These are phyloP conservation scores for Penicillium sp. DNA, from an alignment of 2,329 filamentous ascomycete genomes.

Conservation along the genomic window DNA sequence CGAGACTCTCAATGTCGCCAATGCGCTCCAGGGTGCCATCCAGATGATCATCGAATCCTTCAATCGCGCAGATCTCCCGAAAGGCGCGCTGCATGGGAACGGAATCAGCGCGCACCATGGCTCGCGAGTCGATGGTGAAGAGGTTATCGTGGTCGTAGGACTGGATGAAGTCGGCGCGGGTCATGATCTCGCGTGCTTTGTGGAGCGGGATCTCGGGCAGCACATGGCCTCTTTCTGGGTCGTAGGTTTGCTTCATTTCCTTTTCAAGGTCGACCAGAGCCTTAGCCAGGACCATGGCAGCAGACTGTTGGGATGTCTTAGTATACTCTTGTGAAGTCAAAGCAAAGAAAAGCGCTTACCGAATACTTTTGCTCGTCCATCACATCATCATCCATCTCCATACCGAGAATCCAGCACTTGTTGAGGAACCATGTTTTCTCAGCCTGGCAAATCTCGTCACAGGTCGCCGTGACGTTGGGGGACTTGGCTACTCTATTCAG, in stretches of 20 bases:
- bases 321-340: conserved; percentile 2
- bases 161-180: conserved; percentile 88
- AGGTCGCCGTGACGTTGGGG: conserved; percentile 71
- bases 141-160: conserved; percentile 89
- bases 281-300: conserved; percentile 87
- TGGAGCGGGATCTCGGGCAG: conserved; percentile 78
- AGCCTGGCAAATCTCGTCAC: conserved; percentile 64
- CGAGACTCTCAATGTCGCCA: conserved; percentile 85
- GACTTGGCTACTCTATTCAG: conserved; percentile 87
- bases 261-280: conserved; percentile 81
- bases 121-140: conserved; percentile 84
- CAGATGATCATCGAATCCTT: conserved; percentile 76
- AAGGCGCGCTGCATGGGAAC: conserved; percentile 97
- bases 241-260: conserved; percentile 58
- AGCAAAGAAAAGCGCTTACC: conserved; percentile 49
- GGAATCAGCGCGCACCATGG: conserved; percentile 83
- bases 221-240: conserved; percentile 63
- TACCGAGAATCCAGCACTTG: conserved; percentile 71
- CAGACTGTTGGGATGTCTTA: conserved; percentile 54
- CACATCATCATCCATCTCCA: conserved; percentile 88
- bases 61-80: conserved; percentile 69
- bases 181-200: conserved; percentile 87
- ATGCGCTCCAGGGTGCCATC: conserved; percentile 82
- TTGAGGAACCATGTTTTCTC: conserved; percentile 78
- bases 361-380: conserved; percentile 98